These are phyloP conservation scores for Linum tenue DNA, from an alignment of 345 rosid genomes.

Conservation along the genomic window DNA sequence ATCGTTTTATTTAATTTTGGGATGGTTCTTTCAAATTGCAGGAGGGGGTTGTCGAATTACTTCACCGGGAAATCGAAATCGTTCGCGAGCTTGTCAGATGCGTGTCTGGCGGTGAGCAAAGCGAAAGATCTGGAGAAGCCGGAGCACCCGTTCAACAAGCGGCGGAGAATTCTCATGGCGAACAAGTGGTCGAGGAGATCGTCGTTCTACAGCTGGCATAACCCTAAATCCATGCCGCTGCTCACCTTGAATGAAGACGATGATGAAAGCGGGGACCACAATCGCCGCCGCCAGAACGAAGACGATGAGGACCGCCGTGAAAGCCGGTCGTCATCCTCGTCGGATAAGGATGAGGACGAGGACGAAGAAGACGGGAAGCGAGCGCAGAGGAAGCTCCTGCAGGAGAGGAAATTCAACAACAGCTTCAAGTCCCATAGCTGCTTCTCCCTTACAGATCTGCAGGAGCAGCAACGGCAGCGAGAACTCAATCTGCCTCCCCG, in stretches of 20 bases:
- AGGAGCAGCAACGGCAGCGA: conserved; percentile 15
- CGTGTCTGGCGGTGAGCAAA: conserved; percentile 11
- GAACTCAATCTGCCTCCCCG: neutral
- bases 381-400: neutral
- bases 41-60: conserved; percentile 75
- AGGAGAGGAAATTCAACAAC: conserved; percentile 16
- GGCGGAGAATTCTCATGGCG: conserved; percentile 50
- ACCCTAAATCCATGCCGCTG: conserved; percentile 75
- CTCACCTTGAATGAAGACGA: conserved; percentile 41
- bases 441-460: conserved; percentile 64
- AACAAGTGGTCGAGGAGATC: conserved; percentile 36
- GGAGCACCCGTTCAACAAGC: conserved; percentile 75
- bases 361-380: neutral
- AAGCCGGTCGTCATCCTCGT: conserved; percentile 13
- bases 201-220: conserved; percentile 36
- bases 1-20: neutral
- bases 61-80: conserved; percentile 76
- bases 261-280: conserved; percentile 1
- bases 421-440: conserved; percentile 48
- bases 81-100: conserved; percentile 53
- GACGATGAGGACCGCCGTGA: conserved; percentile 4
- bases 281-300: neutral
- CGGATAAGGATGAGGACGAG: conserved; percentile 8
- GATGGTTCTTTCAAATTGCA: conserved; percentile 9
- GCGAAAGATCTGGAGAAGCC: conserved; percentile 49